Evolutionary conservation across 495 filamentous ascomycete species (phyloP).

Genomic region (Hypoxylon trugodes): DNA sequence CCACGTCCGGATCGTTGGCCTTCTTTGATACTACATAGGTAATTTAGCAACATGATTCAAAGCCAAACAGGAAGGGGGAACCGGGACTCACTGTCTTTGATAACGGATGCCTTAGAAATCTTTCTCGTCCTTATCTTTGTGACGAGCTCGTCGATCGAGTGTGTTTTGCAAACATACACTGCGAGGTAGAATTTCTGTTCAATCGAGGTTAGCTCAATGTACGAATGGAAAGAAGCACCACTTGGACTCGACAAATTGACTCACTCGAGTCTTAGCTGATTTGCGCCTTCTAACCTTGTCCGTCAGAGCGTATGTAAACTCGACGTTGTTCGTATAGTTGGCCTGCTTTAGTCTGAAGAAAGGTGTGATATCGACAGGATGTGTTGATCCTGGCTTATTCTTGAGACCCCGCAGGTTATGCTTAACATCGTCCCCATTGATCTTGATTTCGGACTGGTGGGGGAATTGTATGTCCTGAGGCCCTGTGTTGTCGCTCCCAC

Average conservation of each 20-base stretch:
- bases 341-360: constrained; percentile 70
- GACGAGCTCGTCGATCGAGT: constrained; percentile 77
- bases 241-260: constrained; percentile 19
- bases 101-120: constrained; percentile 81
- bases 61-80: neutral
- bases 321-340: constrained; percentile 76
- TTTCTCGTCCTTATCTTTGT: constrained; percentile 68
- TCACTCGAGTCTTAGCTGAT: constrained; percentile 34
- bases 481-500: constrained; percentile 65
- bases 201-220: constrained; percentile 24
- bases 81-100: constrained; percentile 75
- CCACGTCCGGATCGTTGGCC: constrained; percentile 86
- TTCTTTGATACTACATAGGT: constrained; percentile 74
- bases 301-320: constrained; percentile 92
- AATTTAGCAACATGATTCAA: constrained; percentile 31
- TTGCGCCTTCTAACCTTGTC: constrained; percentile 66
- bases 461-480: constrained; percentile 86
- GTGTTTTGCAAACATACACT: constrained; percentile 75
- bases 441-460: constrained; percentile 87
- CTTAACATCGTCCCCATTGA: constrained; percentile 87
- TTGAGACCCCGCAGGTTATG: constrained; percentile 91
- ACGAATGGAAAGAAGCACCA: constrained; percentile 8
- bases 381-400: constrained; percentile 92
- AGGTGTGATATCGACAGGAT: constrained; percentile 88
- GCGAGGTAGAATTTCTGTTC: constrained; percentile 78